Base-by-base conservation (phyloP, 345 rosid genomes). In the Acer negundo region DNA sequence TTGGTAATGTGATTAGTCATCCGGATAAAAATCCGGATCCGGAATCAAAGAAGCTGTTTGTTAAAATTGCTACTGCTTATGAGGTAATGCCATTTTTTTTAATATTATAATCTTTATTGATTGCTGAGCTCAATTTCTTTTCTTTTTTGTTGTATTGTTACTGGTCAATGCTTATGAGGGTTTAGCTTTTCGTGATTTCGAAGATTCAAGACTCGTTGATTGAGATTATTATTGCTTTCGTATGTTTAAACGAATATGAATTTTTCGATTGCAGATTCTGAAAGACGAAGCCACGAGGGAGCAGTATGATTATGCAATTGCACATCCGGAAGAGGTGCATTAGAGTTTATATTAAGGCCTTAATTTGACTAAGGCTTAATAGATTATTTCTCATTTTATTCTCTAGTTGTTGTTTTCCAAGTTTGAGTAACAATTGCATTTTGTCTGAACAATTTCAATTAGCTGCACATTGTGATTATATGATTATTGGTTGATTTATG, bases 11-110 rank as follows among this genome's bases (percentile, higher is more conserved):
- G 79, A 67, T 55, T 61, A 95, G 98, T 74, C 99, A 96, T 64
- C 99, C 99, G 26, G 99, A 96, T 82, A 96, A 96, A 81, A 94
- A 91, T 71, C 98, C 98, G 9, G 99, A 96, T 92, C 98, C 98
- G 40, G 98, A 96, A 76, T 96, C 98, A 24, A 89, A 71, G 80
- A 96, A 92, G 86, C 72, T 87, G 20, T 96, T 96, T 77, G 98
- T 92, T 74, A 96, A 96, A 85, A 85, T 96, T 40, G 99, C 98
- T 10, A 96, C 90, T 87, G 99, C 99, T 78, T 96, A 96, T 63
- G 99, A 96, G 98, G 98, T 91, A 83, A 58, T 73, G n/a, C 6
- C 16, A 2, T 6, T 16, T 46, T 15, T 26, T 26, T 6, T 22
- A 28, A 42, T 68, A n/a, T 16, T 58, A 74, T 38, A 63, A 10